These are phyloP conservation scores for Aspergillus latus DNA, from an alignment of 2,329 filamentous ascomycete species.

Conservation along the genomic window DNA sequence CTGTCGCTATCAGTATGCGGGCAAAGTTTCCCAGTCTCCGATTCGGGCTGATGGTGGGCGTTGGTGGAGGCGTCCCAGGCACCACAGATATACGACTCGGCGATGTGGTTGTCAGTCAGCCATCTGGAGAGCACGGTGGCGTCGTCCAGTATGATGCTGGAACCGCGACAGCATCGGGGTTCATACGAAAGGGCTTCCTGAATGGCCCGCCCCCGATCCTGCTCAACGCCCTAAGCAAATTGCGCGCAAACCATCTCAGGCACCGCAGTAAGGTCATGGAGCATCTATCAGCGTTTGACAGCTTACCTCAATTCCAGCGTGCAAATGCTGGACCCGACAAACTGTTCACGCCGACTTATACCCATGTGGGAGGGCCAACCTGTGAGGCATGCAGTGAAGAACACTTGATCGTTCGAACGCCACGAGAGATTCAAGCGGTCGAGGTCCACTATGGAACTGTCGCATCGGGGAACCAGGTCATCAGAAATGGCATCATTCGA, in stretches of 20 bases:
- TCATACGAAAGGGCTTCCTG: constrained; percentile 23
- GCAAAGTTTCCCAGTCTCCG: not conserved
- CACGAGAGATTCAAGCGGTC: not conserved
- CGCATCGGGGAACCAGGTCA: constrained; percentile 2
- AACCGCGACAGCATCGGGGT: constrained; percentile 17
- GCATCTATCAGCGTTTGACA: not conserved
- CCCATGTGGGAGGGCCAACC: not conserved
- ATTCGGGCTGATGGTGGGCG: constrained; percentile 1
- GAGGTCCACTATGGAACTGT: constrained; percentile 3
- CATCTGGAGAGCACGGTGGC: constrained; percentile 19
- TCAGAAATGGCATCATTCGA: constrained; percentile 9
- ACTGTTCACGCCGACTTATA: not conserved
- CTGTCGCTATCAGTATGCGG: not conserved
- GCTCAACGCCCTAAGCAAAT: constrained; percentile 15
- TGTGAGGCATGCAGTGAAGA: not conserved
- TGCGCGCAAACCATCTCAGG: not conserved
- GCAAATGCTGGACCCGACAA: not conserved
- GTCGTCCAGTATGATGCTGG: constrained; percentile 35
- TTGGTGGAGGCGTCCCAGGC: constrained; percentile 31
- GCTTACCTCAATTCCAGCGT: not conserved
- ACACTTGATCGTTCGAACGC: no score
- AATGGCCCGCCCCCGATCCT: constrained; percentile 20
- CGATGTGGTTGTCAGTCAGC: constrained; percentile 32
- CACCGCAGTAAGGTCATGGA: not conserved
- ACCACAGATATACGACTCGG: constrained; percentile 29